A percentile compares a stretch with the other conserved stretches of the same genome.
Evolutionary conservation across 805 yeast species (phyloP).

Genomic region (Kregervanrija delftensis): DNA sequence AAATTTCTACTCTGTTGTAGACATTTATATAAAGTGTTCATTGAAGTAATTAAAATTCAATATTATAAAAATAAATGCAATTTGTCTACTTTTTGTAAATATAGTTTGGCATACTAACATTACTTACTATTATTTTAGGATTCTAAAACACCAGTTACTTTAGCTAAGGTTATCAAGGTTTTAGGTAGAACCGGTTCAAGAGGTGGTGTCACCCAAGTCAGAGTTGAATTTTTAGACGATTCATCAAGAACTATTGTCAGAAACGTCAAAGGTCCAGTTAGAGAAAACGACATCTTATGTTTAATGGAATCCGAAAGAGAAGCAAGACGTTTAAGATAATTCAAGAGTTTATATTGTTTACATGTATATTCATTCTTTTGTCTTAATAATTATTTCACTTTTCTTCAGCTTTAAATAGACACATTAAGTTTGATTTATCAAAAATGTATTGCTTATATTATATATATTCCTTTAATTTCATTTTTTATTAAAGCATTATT

Average conservation of each 20-base stretch:
- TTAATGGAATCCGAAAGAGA: slow-evolving; percentile 99
- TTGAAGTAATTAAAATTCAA: too few relatives aligned
- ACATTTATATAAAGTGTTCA: too few relatives aligned
- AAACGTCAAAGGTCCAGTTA: slow-evolving; percentile 96
- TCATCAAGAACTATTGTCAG: slow-evolving; percentile 93
- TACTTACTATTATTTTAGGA: slow-evolving; percentile 28
- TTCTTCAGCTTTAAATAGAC: too few relatives aligned
- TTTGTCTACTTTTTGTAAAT: too few relatives aligned
- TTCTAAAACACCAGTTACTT: slow-evolving; percentile 88
- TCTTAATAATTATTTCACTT: too few relatives aligned
- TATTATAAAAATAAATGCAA: too few relatives aligned
- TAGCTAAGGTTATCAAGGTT: slow-evolving; percentile 99
- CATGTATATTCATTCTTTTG: neutral
- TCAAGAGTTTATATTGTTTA: neutral
- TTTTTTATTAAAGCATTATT: too few relatives aligned
- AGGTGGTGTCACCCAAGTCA: slow-evolving; percentile 99
- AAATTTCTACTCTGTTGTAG: too few relatives aligned
- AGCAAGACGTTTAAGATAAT: slow-evolving; percentile 88
- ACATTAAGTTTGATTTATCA: too few relatives aligned
- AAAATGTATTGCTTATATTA: too few relatives aligned
- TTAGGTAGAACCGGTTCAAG: slow-evolving; percentile 99
- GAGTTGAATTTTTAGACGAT: slow-evolving; percentile 95
- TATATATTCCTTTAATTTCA: too few relatives aligned
- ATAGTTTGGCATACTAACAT: slow-evolving; percentile 1
- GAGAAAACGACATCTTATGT: slow-evolving; percentile 97